Percentiles rank a stretch among this genome's conserved stretches.
Evolutionary conservation across 805 yeast species (phyloP).

Genomic region (Nakazawaea molendinolei): DNA sequence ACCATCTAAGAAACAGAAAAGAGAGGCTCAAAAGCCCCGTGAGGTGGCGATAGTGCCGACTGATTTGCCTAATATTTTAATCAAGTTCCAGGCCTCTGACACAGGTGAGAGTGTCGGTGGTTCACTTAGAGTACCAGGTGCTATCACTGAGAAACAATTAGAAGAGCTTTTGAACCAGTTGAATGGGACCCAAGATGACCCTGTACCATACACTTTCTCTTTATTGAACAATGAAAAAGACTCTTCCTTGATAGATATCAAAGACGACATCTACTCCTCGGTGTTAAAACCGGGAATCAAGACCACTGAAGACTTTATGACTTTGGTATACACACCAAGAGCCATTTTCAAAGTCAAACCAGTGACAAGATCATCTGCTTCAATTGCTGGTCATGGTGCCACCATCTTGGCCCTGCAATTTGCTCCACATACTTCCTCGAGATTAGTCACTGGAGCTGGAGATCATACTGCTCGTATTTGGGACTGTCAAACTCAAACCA

Average conservation of each 20-base stretch:
- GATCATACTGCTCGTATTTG: slow-evolving; percentile 93
- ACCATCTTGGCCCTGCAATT: slow-evolving; percentile 89
- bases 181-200: slow-evolving; percentile 59
- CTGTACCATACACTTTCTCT: slow-evolving; percentile 85
- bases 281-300: slow-evolving; percentile 80
- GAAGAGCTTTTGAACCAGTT: slow-evolving; percentile 83
- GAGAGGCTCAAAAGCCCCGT: slow-evolving; percentile 74
- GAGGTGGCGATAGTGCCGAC: slow-evolving; percentile 68
- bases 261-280: slow-evolving; percentile 69
- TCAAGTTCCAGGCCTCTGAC: slow-evolving; percentile 88
- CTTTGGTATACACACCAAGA: slow-evolving; percentile 87
- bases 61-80: slow-evolving; percentile 80
- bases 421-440: slow-evolving; percentile 81
- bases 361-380: slow-evolving; percentile 83
- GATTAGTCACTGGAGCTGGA: slow-evolving; percentile 94
- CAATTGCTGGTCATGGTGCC: slow-evolving; percentile 93
- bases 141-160: slow-evolving; percentile 74
- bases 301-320: slow-evolving; percentile 89
- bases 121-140: slow-evolving; percentile 86
- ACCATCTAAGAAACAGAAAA: slow-evolving; percentile 81
- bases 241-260: slow-evolving; percentile 57
- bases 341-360: slow-evolving; percentile 92
- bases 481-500: slow-evolving; percentile 96
- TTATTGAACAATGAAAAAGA: slow-evolving; percentile 41
- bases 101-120: slow-evolving; percentile 85